Base-by-base conservation (phyloP, 345 rosid genomes). In the Populus nigra region DNA sequence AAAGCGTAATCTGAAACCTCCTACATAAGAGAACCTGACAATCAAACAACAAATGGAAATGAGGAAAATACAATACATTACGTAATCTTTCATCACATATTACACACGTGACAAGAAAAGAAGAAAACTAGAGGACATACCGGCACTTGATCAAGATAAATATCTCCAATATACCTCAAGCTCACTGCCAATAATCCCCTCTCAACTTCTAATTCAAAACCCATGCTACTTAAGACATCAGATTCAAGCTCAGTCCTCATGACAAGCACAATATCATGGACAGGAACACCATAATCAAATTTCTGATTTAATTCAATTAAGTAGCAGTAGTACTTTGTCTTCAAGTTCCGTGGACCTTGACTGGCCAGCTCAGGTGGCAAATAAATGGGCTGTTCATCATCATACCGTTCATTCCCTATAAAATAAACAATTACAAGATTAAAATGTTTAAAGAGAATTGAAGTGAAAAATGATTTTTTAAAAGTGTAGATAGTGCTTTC, bases 291-390 rank as follows among this genome's bases (percentile, higher is more conserved):
- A 69, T 80, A 81, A 38, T 57, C 69, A 78, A 83, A 90, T 39
- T 82, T 75, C 73, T 83, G 88, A 49, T 81, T 82, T 83, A 93
- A 75, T 75, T 86, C 85, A 59, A 93, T 85, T 35, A 85, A 67
- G 83, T 96, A 93, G 81, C 91, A 87, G 71, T 84, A 79, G 74
- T 92, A 93, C 59, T 33, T 59, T 70, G 75, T 69, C 72, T 72
- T 68, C 50, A 80, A 47, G 53, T 66, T 50, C 15, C 65, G 22
- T 17, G 81, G 76, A 57, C 80, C 77, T 36, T 68, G 76, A 71
- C 82, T 77, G 65, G 86, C 91, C 69, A 96, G 84, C 77, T 93
- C 96, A 63, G 90, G 87, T 8, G 98, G 99, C 55, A 90, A 87
- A 83, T 88, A 96, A 35, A 82, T 47, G 9, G 94, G 97, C 45